Evolutionary conservation across 306 rosid species (phyloP), one percentile per base, ranked within the genome.

Genomic region (Alnus glutinosa): DNA sequence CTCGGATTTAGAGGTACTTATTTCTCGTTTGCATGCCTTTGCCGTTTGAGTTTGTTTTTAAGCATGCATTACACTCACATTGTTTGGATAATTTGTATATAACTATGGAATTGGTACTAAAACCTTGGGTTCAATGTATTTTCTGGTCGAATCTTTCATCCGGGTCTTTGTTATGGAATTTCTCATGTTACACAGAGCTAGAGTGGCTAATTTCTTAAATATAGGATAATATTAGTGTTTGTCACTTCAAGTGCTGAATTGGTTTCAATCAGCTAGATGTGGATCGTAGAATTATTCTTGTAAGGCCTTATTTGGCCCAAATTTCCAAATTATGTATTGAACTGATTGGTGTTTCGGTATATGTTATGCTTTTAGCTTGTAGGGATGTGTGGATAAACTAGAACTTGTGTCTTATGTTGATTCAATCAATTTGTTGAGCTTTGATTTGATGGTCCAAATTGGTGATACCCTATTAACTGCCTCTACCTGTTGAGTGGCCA

Each of bases 1-100:
- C 93, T 28, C 90, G 98, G 39, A 87, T 86, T 19, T 94, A 49
- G 89, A 89, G 94, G 91, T 94, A 76, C 78, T 80, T 82, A 2
- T 72, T 15, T 13, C 39, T 77, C 46, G 12, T 57, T 62, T 61
- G 54, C 4, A 13, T 69, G 39, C 3, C 36, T 67, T 49, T 70
- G 55, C 39, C 13, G 14, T 47, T 59, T 15, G 70, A 18, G 61
- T 48, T 66, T 11, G 50, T 74, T 74, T 7, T 9, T 44, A 18
- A 34, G 50, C 51, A 67, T 67, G 16, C 5, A 1, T 6, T 39
- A 13, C 44, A 37, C n/a, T 7, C 18, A 62, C 44, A 34, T 64
- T 64, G 19, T 64, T 14, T 68, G 10, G 49, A 42, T 7, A 28
- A 10, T 9, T 9, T 9, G 52, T 59, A 28, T 10, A 59, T 68